Percentiles rank a stretch among this genome's conserved stretches.
Evolutionary conservation across 1,284 basidiomycete species (phyloP).

Genomic region (Wolfiporia cocos): DNA sequence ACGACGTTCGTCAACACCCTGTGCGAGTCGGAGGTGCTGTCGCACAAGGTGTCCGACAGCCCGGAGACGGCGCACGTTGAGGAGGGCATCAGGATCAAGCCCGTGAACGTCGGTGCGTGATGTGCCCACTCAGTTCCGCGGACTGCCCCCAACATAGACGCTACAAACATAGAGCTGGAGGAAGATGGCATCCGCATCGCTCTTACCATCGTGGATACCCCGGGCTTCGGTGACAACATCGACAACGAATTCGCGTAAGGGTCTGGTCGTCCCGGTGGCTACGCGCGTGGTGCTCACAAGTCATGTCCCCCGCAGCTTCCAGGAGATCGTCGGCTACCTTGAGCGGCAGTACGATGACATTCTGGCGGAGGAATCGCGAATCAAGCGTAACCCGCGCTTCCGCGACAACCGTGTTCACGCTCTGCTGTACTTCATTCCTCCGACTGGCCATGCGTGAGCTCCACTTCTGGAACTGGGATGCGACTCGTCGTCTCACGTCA

Average conservation of each 20-base stretch:
- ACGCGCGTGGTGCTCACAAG: background rate
- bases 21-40: constrained; percentile 86
- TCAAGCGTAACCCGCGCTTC: constrained; percentile 99
- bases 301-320: constrained; percentile 54
- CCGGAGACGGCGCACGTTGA: constrained; percentile 92
- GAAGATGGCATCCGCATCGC: constrained; percentile 98
- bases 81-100: constrained; percentile 94
- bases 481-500: constrained; percentile 1
- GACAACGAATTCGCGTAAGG: constrained; percentile 97
- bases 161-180: constrained; percentile 74
- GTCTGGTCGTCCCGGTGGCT: background rate
- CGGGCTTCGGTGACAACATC: constrained; percentile 98
- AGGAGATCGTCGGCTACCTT: constrained; percentile 95
- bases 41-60: constrained; percentile 83
- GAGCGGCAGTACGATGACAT: constrained; percentile 99
- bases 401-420: constrained; percentile 97
- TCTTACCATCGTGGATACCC: constrained; percentile 97
- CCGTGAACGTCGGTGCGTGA: constrained; percentile 85
- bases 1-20: constrained; percentile 99
- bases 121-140: constrained; percentile 2
- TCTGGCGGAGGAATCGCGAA: constrained; percentile 96
- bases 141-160: background rate
- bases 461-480: background rate
- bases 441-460: constrained; percentile 75
- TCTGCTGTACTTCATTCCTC: constrained; percentile 97